A percentile compares a stretch with the other conserved stretches of the same genome.
These are phyloP conservation scores for Aspergillus oerlinghausenensis DNA, from an alignment of 2,329 filamentous ascomycete genomes.

Conservation along the genomic window DNA sequence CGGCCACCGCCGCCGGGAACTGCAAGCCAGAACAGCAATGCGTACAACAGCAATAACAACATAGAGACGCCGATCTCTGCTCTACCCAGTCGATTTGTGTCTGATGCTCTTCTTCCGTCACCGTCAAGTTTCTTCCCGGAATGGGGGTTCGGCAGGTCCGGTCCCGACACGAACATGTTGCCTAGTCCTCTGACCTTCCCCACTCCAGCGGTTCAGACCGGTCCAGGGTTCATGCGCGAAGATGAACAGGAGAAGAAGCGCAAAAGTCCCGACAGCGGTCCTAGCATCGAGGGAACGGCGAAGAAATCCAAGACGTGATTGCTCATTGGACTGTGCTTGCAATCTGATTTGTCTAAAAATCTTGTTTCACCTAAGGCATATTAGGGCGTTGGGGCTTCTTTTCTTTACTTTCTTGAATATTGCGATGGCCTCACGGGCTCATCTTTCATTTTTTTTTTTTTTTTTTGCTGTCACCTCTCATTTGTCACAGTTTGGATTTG, in stretches of 20 bases:
- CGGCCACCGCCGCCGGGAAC: slow-evolving; percentile 68
- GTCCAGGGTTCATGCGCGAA: slow-evolving; percentile 38
- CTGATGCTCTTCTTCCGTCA: slow-evolving; percentile 79
- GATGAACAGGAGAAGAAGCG: slow-evolving; percentile 43
- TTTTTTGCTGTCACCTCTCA: slow-evolving; percentile 1
- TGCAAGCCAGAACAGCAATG: slow-evolving; percentile 36
- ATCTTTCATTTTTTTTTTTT: slow-evolving; percentile 1
- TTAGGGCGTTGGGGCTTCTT: not conserved
- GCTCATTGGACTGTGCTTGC: not conserved
- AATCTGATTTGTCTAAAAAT: slow-evolving; percentile 1
- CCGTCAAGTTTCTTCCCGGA: slow-evolving; percentile 90
- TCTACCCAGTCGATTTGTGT: slow-evolving; percentile 84
- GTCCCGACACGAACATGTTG: slow-evolving; percentile 72
- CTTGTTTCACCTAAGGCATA: slow-evolving; percentile 6
- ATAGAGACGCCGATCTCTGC: slow-evolving; percentile 85
- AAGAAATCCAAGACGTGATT: slow-evolving; percentile 39
- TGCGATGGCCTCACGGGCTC: slow-evolving; percentile 14
- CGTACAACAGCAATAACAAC: slow-evolving; percentile 39
- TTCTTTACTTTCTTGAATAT: slow-evolving; percentile 9
- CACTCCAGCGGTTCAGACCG: slow-evolving; percentile 58
- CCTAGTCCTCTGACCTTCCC: slow-evolving; percentile 91
- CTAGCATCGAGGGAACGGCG: slow-evolving; percentile 26
- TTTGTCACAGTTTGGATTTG: slow-evolving; percentile 9
- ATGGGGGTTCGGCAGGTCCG: slow-evolving; percentile 68
- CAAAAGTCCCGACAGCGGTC: slow-evolving; percentile 39